Conservation (phyloP, 1,284 basidiomycete species). For the Laetiporus sulphureus region DNA sequence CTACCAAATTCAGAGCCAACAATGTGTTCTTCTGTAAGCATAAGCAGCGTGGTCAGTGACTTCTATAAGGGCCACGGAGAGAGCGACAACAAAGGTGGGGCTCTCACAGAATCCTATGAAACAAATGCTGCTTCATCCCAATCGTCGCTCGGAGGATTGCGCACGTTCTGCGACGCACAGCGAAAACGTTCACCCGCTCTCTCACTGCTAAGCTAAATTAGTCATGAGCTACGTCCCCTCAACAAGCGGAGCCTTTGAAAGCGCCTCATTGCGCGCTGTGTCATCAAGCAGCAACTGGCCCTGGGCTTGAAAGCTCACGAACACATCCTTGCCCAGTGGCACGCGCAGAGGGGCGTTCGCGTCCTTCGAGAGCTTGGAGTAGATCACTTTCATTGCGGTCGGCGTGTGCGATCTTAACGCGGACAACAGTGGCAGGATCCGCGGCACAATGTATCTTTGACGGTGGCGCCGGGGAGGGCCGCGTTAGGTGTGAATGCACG, state of each 20-base stretch:
- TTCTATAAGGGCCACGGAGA: too few species aligned
- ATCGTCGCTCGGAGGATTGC: too few species aligned
- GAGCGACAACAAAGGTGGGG: too few species aligned
- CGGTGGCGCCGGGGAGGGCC: constrained; percentile 1
- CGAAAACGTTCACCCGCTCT: too few species aligned
- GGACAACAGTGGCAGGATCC: neutral
- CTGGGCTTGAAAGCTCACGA: neutral
- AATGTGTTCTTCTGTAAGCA: too few species aligned
- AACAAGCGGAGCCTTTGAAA: neutral
- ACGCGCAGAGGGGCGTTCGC: neutral
- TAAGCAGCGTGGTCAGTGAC: too few species aligned
- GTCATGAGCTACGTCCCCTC: constrained; percentile 1
- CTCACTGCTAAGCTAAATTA: neutral
- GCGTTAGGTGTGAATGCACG: neutral
- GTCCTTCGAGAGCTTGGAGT: neutral
- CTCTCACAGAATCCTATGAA: too few species aligned
- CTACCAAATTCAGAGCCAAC: too few species aligned
- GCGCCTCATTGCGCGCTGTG: neutral
- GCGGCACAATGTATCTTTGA: neutral
- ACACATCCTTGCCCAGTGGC: constrained; percentile 3
- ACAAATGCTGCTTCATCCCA: too few species aligned
- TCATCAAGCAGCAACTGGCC: neutral
- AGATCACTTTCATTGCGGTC: constrained; percentile 1
- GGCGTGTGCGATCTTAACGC: neutral
- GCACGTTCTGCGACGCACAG: too few species aligned